phyloP scores from a whole-genome alignment of 768 basidiomycete species.

The Agrocybe pediades region DNA sequence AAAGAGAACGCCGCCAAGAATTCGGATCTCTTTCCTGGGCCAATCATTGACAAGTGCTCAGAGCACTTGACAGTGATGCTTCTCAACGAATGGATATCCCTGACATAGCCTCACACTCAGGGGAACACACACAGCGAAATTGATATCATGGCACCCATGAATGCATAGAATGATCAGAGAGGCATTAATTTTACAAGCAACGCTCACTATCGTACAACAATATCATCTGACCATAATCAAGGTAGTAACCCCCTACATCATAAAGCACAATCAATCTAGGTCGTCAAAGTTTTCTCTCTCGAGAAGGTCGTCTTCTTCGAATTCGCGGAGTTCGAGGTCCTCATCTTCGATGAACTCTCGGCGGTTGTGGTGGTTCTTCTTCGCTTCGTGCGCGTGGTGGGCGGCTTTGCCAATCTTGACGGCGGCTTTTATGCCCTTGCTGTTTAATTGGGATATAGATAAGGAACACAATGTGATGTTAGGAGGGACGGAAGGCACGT shows the following conservation, averaged over 20 bases:
- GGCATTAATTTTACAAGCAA: not conserved
- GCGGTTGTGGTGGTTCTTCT: not conserved
- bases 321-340: not conserved
- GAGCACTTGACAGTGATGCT: no score
- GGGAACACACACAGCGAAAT: no score
- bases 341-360: not conserved
- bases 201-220: not conserved
- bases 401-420: constrained; percentile 5
- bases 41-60: no score
- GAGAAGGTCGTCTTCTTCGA: not conserved
- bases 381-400: constrained; percentile 8
- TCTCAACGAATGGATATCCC: no score
- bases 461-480: not conserved
- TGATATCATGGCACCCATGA: not conserved
- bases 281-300: constrained; percentile 6
- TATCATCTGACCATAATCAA: constrained; percentile 5
- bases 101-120: no score
- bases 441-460: no score
- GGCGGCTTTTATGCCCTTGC: constrained; percentile 9
- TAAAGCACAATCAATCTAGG: not conserved
- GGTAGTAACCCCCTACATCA: not conserved
- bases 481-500: not conserved
- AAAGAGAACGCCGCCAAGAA: no score
- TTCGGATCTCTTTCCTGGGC: no score
- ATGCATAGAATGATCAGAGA: not conserved